These are phyloP conservation scores for Excoecaria agallocha DNA, from an alignment of 345 rosid species.

Conservation along the genomic window DNA sequence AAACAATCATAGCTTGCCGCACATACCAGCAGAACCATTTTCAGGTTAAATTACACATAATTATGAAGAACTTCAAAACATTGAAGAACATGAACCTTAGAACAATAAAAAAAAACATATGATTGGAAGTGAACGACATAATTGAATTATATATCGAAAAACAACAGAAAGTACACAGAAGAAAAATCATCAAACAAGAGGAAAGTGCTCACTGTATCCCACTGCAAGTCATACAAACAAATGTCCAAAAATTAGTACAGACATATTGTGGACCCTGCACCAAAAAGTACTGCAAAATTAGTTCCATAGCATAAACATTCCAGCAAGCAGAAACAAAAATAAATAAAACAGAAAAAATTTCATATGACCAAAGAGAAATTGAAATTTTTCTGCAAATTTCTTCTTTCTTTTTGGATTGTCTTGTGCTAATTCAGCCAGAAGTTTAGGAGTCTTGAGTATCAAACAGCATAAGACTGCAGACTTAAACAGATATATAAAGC, in stretches of 20 bases:
- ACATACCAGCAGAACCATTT: not conserved
- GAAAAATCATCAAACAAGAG: conserved; percentile 2
- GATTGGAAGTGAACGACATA: not conserved
- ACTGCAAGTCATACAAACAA: conserved; percentile 83
- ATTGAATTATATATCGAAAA: not conserved
- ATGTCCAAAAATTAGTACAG: conserved; percentile 94
- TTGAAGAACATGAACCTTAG: not conserved
- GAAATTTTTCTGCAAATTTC: not conserved
- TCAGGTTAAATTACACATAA: not conserved
- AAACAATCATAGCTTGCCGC: not conserved
- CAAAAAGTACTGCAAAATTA: conserved; percentile 2
- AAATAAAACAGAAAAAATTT: not conserved
- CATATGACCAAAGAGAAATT: not conserved
- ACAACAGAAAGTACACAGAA: not conserved
- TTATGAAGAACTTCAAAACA: not conserved
- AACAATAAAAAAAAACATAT: not conserved
- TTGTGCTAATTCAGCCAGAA: not conserved
- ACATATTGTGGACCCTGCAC: conserved; percentile 98
- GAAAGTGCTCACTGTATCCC: conserved; percentile 86
- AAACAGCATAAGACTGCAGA: not conserved
- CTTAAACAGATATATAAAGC: not conserved
- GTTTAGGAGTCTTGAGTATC: not conserved
- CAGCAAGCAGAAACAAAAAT: conserved; percentile 1
- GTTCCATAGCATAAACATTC: not conserved
- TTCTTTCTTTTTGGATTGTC: not conserved